Evolutionary conservation across 2,329 filamentous ascomycete genomes (phyloP).

Genomic region (Cyphellophora attinorum): DNA sequence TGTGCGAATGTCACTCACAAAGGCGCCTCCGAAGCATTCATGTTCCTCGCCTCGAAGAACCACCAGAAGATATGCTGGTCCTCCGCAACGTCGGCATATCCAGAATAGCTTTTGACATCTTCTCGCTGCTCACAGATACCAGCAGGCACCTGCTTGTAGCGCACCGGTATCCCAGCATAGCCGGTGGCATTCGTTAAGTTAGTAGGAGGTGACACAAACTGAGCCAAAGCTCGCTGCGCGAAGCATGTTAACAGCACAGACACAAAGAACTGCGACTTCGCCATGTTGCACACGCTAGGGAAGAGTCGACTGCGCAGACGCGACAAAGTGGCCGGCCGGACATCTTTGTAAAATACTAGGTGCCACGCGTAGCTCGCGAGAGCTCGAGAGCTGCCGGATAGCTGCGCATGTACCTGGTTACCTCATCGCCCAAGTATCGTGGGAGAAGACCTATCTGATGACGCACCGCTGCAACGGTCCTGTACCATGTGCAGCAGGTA

Average conservation of each 20-base stretch:
- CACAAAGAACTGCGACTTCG: too few species aligned
- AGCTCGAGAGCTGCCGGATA: too few species aligned
- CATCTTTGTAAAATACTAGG: too few species aligned
- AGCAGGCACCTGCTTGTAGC: conserved; percentile 39
- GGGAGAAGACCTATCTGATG: too few species aligned
- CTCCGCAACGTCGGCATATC: conserved; percentile 49
- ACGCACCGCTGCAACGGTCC: too few species aligned
- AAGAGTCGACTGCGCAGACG: too few species aligned
- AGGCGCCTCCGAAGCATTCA: conserved; percentile 21
- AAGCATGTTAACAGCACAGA: conserved; percentile 10
- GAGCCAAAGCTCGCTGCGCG: conserved; percentile 13
- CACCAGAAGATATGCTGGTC: conserved; percentile 38
- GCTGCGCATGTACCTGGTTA: too few species aligned
- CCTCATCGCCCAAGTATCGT: too few species aligned
- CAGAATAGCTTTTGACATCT: conserved; percentile 48
- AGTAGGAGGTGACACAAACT: conserved; percentile 28
- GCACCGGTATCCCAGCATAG: conserved; percentile 30
- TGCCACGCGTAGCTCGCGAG: too few species aligned
- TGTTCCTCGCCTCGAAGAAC: conserved; percentile 32
- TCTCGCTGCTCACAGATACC: conserved; percentile 38
- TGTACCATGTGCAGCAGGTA: too few species aligned
- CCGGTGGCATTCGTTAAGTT: conserved; percentile 27
- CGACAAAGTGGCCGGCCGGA: too few species aligned
- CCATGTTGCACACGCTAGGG: too few species aligned
- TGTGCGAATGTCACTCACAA: conserved; percentile 21